Percentiles rank a stretch among this genome's conserved stretches.
Evolutionary conservation across 352 stramenopile genomes (phyloP).

Genomic region (Phytophthora litchii): DNA sequence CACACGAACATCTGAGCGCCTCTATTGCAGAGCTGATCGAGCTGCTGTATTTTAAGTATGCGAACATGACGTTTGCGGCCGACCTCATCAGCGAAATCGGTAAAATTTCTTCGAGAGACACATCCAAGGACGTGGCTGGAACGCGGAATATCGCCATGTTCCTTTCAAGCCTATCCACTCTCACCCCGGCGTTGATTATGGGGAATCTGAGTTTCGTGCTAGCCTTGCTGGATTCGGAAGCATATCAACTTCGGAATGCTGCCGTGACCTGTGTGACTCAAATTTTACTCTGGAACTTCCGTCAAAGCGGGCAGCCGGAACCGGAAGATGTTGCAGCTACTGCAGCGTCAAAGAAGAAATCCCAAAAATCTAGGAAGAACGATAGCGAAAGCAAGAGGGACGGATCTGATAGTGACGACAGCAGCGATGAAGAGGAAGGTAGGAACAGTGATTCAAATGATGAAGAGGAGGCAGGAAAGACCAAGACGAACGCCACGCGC

Average conservation of each 20-base stretch:
- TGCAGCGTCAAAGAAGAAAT: constrained; percentile 16
- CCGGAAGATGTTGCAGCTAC: constrained; percentile 20
- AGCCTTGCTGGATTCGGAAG: constrained; percentile 75
- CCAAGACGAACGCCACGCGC: constrained; percentile 29
- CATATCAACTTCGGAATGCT: constrained; percentile 78
- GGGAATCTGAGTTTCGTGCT: constrained; percentile 82
- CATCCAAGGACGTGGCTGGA: constrained; percentile 73
- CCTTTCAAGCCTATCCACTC: constrained; percentile 63
- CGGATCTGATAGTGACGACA: constrained; percentile 30
- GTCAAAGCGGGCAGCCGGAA: constrained; percentile 48
- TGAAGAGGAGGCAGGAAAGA: constrained; percentile 26
- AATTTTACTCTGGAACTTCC: constrained; percentile 81
- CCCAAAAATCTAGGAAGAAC: constrained; percentile 20
- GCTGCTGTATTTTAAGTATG: constrained; percentile 63
- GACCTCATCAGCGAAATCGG: constrained; percentile 82
- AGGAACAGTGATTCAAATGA: constrained; percentile 30
- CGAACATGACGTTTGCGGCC: constrained; percentile 64
- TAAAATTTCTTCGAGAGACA: constrained; percentile 70
- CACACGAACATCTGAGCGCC: constrained; percentile 68
- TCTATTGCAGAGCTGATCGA: constrained; percentile 68
- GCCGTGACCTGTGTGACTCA: constrained; percentile 76
- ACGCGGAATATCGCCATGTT: constrained; percentile 81
- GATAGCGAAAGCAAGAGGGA: constrained; percentile 29
- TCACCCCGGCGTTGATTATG: constrained; percentile 71
- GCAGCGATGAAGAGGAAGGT: constrained; percentile 33